Percentiles rank a stretch among this genome's conserved stretches.
Conservation (phyloP, 805 yeast species). For the Nakazawaea laoshanensis region DNA sequence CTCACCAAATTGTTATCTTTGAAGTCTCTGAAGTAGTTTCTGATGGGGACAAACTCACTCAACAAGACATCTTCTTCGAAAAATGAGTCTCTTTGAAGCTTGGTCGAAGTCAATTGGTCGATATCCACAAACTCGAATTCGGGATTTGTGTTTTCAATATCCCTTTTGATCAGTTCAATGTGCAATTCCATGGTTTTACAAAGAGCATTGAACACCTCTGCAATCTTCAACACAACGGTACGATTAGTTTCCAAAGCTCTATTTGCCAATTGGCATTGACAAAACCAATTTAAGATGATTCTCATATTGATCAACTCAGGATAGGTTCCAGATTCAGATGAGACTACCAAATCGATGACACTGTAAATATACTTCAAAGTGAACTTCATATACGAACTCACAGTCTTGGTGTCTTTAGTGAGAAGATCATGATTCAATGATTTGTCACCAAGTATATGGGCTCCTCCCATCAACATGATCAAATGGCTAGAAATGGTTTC, state of each 20-base stretch:
- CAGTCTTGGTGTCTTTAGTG: constrained; percentile 15
- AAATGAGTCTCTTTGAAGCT: constrained; percentile 42
- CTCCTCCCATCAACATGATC: constrained; percentile 28
- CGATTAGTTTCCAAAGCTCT: constrained; percentile 15
- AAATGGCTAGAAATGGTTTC: constrained; percentile 26
- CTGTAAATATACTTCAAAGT: constrained; percentile 30
- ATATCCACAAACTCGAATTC: constrained; percentile 5
- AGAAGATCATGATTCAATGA: constrained; percentile 11
- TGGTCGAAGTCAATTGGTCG: constrained; percentile 10
- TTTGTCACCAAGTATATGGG: constrained; percentile 22
- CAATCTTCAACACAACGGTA: not conserved
- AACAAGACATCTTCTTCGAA: constrained; percentile 59
- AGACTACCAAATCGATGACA: constrained; percentile 16
- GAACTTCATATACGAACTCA: constrained; percentile 27
- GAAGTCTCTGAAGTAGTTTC: constrained; percentile 49
- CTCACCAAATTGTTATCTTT: constrained; percentile 44
- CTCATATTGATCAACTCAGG: constrained; percentile 33
- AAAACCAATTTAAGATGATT: constrained; percentile 49
- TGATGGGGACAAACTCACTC: constrained; percentile 51
- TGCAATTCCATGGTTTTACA: constrained; percentile 4
- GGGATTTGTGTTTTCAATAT: constrained; percentile 7
- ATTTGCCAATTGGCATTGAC: constrained; percentile 34
- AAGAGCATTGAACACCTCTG: not conserved
- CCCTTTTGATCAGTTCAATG: constrained; percentile 11
- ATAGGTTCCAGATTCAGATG: constrained; percentile 12